Percentiles rank a stretch among this genome's conserved stretches.
Evolutionary conservation across 2,329 filamentous ascomycete genomes (phyloP).

Genomic region (Biscogniauxia marginata): DNA sequence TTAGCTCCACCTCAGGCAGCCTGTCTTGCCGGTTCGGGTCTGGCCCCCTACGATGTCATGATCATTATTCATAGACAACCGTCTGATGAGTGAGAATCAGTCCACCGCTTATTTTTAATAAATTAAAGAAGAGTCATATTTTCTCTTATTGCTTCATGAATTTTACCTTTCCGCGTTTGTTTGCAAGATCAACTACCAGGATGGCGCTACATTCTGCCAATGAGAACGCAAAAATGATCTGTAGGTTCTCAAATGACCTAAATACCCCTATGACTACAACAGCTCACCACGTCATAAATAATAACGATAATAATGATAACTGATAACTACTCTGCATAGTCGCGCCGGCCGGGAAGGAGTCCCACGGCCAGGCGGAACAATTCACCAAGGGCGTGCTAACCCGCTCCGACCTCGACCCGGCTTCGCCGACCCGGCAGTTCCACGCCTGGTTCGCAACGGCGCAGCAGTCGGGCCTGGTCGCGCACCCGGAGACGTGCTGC

Average conservation of each 20-base stretch:
- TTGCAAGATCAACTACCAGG: constrained; percentile 13
- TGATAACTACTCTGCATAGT: constrained; percentile 41
- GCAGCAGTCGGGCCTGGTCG: constrained; percentile 48
- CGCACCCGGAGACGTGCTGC: constrained; percentile 84
- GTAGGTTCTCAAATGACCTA: too few species aligned
- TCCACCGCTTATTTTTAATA: too few species aligned
- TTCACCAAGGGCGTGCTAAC: constrained; percentile 66
- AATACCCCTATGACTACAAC: too few species aligned
- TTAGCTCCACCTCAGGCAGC: background rate
- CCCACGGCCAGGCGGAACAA: constrained; percentile 68
- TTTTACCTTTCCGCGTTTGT: background rate
- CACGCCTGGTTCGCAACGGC: constrained; percentile 83
- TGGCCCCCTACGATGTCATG: background rate
- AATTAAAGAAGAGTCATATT: background rate
- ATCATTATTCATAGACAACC: background rate
- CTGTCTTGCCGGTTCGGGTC: background rate
- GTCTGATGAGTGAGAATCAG: background rate
- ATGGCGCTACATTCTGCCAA: constrained; percentile 31
- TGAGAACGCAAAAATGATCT: constrained; percentile 25
- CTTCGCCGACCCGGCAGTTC: constrained; percentile 78
- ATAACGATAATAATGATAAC: too few species aligned
- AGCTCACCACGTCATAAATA: background rate
- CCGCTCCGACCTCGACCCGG: constrained; percentile 56
- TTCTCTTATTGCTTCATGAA: background rate
- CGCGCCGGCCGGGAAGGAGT: constrained; percentile 60